Evolutionary conservation across 2,329 filamentous ascomycete genomes (phyloP), one percentile per base, ranked within the genome.

Genomic region (Dothistroma pini): DNA sequence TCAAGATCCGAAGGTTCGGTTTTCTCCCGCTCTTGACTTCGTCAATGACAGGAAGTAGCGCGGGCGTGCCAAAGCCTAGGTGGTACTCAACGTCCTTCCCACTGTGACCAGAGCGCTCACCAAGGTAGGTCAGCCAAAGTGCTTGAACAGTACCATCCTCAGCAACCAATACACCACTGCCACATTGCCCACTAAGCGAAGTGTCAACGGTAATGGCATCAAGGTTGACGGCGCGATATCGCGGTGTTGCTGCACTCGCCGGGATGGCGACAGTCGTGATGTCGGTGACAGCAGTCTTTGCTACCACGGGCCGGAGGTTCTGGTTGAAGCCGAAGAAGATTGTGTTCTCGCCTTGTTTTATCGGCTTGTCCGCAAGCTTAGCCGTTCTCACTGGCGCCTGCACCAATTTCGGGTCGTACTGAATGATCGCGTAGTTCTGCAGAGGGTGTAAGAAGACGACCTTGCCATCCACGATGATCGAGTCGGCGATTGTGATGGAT

Each of bases 271-370:
- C 95, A 1, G 95, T 95, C 11, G 93, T 97, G 71, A 99, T 96
- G 75, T 99, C 95, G 0, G 96, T 99, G 14, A 99, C 92, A 0
- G 89, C 91, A 0, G 95, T 97, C 69, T 96, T 92, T 5, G 92
- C 90, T 68, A 97, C 91, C 4, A 97, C 93, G 47, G 97, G 91
- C 38, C 93, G 87, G 63, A 93, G 89, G 67, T 97, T 97, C 67
- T 96, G 88, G 74, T 99, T 99, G 80, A 96, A 96, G n/a, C 95
- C 96, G 65, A 99, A 89, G 77, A 99, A 99, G 68, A 96, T 93
- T 0, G 93, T 97, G 60, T 93, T 89, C 54, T 93, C 91, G 38
- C 95, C 95, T 78, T 97, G 95, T 56, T 91, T 93, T 74, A 97
- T 91, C 69, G 87, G 86, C 59, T 90, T 86, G 6, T 82, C 86